Evolutionary conservation across 768 basidiomycete genomes (phyloP).

Genomic region (Podaxis carcinomalis): DNA sequence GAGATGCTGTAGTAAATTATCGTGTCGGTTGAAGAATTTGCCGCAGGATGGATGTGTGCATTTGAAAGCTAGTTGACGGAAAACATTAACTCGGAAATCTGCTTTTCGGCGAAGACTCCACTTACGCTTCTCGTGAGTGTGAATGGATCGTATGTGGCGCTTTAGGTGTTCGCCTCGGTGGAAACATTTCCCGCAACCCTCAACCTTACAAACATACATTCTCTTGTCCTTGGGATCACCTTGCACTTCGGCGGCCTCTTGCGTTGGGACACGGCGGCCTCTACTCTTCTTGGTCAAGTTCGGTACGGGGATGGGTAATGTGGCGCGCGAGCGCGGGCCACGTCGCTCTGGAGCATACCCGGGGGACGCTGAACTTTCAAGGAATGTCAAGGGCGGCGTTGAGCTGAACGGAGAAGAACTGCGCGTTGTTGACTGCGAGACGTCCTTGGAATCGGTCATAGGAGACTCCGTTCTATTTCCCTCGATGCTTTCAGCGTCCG

Average conservation of each 20-base stretch:
- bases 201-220: slow-evolving; percentile 59
- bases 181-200: slow-evolving; percentile 71
- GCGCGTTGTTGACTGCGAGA: slow-evolving; percentile 7
- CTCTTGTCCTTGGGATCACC: slow-evolving; percentile 26
- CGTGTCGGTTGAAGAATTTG: slow-evolving; percentile 74
- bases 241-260: slow-evolving; percentile 19
- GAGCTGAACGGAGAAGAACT: slow-evolving; percentile 7
- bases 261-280: slow-evolving; percentile 70
- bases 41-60: slow-evolving; percentile 65
- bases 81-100: slow-evolving; percentile 11
- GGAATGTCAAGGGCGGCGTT: slow-evolving; percentile 14
- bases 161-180: slow-evolving; percentile 73
- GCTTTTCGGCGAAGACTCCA: slow-evolving; percentile 10
- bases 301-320: slow-evolving; percentile 67
- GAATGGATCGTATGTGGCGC: slow-evolving; percentile 70
- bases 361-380: slow-evolving; percentile 13
- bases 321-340: slow-evolving; percentile 46
- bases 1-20: slow-evolving; percentile 77
- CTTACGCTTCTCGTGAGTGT: slow-evolving; percentile 77
- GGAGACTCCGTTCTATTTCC: slow-evolving; percentile 9
- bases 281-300: slow-evolving; percentile 79
- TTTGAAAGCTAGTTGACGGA: slow-evolving; percentile 52
- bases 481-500: neutral
- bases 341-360: slow-evolving; percentile 29
- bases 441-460: slow-evolving; percentile 1